Base-by-base conservation (phyloP, 2,329 filamentous ascomycete species). In the Botryotinia calthae region DNA sequence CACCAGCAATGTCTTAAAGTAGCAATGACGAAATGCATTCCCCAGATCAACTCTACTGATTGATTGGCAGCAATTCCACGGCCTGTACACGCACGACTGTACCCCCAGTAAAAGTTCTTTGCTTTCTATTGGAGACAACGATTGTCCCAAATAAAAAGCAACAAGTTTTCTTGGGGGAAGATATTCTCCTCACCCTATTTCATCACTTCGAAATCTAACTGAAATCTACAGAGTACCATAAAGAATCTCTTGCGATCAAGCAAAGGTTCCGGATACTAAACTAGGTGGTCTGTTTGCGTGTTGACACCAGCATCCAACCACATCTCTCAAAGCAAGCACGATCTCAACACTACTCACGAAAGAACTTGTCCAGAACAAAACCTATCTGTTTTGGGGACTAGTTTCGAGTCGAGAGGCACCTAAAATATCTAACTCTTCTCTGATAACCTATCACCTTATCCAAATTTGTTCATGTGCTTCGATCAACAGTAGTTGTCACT, bases 401-500 rank as follows among this genome's bases (percentile, higher is more conserved):
- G 31, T 70, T 48, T 46, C 58, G 51, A 71, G 59, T 66, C 69
- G 73, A 46, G 59, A 62, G 25, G 58, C 58, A 40, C 22, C 58
- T 40, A 61, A 70, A 34, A n/a, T 40, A 66, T 48, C 46, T 44
- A 46, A 74, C 51, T 46, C 44, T 72, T 73, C 73, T 74, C 72
- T 54, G 25, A 68, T 46, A 40, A 46, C 61, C 61, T 34, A 34
- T 63, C 56, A 58, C 48, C 61, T 61, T 22, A 28, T 46, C 28
- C 2, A 56, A 12, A 42, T 46, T 46, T 31, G 72, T 68, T 73
- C 73, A 74, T 76, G 73, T 74, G 74, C 70, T 51, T 68, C 62
- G 10, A 44, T n/a, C 34, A 48, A 65, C 44, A 20, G 68, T 34
- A 25, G 31, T 42, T 51, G 31, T 64, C 12, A 31, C 61, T 44